A percentile compares a stretch with the other conserved stretches of the same genome.
Conservation (phyloP, 1,139 yeast species). For the Tardiomyces depauwii region DNA sequence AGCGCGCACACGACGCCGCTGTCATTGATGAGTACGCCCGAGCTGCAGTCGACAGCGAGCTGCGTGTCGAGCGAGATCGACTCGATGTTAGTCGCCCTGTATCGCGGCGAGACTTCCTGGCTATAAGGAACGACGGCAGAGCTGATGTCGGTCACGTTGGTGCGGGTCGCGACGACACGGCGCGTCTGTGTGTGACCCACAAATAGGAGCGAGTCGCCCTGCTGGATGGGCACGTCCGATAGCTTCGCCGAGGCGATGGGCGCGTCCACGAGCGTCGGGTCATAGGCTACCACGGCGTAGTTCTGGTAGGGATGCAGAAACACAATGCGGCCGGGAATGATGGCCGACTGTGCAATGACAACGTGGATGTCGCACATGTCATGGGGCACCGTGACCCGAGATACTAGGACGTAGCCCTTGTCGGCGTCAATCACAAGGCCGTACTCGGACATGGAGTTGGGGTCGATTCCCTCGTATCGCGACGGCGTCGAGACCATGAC, state of each 20-base stretch:
- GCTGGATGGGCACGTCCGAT: slow-evolving; percentile 44
- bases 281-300: slow-evolving; percentile 75
- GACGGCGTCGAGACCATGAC: slow-evolving; percentile 57
- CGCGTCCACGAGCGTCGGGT: slow-evolving; percentile 58
- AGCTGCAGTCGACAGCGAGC: slow-evolving; percentile 59
- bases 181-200: slow-evolving; percentile 69
- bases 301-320: slow-evolving; percentile 85
- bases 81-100: slow-evolving; percentile 77
- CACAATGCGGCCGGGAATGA: slow-evolving; percentile 69
- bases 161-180: slow-evolving; percentile 64
- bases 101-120: slow-evolving; percentile 54
- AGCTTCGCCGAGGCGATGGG: slow-evolving; percentile 55
- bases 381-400: slow-evolving; percentile 74
- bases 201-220: slow-evolving; percentile 68
- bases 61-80: slow-evolving; percentile 66
- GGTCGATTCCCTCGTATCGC: slow-evolving; percentile 64
- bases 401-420: slow-evolving; percentile 69
- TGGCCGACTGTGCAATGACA: slow-evolving; percentile 77
- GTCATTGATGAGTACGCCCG: slow-evolving; percentile 69
- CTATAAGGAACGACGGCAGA: slow-evolving; percentile 67
- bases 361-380: slow-evolving; percentile 71
- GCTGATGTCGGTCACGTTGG: slow-evolving; percentile 65
- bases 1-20: slow-evolving; percentile 75
- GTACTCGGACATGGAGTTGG: slow-evolving; percentile 49
- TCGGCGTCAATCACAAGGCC: slow-evolving; percentile 76